These are phyloP conservation scores for Ilex aquifolium DNA, from an alignment of 257 asterid genomes.

Conservation along the genomic window DNA sequence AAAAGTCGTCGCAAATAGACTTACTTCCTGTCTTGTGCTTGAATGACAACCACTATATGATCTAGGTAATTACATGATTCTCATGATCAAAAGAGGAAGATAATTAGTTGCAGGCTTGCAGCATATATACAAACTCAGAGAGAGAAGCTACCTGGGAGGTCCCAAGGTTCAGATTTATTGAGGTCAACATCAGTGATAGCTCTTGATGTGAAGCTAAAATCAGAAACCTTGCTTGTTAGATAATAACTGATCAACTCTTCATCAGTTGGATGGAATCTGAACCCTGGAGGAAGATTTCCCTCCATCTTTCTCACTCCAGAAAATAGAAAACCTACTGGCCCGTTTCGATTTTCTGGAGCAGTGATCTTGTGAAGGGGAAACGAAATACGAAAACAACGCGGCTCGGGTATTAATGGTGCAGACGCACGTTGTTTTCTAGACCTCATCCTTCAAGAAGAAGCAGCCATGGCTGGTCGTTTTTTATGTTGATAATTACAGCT, in stretches of 20 bases:
- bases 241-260: constrained; percentile 76
- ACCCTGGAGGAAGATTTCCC: constrained; percentile 81
- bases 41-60: too few species aligned
- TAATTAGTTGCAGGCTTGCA: not conserved
- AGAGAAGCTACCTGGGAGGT: constrained; percentile 58
- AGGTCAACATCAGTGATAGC: constrained; percentile 71
- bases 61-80: too few species aligned
- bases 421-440: constrained; percentile 11
- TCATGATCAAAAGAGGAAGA: not conserved
- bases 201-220: constrained; percentile 42
- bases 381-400: constrained; percentile 16
- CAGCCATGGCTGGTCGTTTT: constrained; percentile 32
- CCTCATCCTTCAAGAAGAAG: constrained; percentile 51
- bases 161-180: constrained; percentile 88
- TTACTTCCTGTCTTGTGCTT: too few species aligned
- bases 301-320: constrained; percentile 27
- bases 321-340: too few species aligned
- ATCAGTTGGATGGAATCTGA: constrained; percentile 81
- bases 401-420: constrained; percentile 24
- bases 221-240: constrained; percentile 53
- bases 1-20: too few species aligned
- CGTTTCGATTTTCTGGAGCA: not conserved
- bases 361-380: not conserved
- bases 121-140: not conserved
- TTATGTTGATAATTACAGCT: constrained; percentile 51